Percentiles rank a stretch among this genome's conserved stretches.
phyloP scores from a whole-genome alignment of 495 filamentous ascomycete species.

The Podospora anserina region DNA sequence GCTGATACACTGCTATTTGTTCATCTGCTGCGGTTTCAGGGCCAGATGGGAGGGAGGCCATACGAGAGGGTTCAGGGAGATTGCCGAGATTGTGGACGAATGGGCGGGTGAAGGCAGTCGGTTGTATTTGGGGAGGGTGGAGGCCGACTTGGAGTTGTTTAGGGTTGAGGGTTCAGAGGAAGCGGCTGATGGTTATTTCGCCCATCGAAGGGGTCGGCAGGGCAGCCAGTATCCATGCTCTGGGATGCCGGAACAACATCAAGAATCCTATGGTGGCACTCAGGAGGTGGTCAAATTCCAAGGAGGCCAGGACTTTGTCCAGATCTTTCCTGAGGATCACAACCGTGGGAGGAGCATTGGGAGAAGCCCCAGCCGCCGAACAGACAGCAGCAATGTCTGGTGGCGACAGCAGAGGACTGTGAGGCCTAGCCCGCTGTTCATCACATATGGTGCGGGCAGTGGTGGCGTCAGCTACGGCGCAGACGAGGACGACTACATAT shows the following conservation, averaged over 20 bases:
- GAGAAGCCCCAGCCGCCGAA: neutral
- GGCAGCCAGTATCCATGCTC: conserved; percentile 26
- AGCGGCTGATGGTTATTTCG: neutral
- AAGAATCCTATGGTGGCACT: neutral
- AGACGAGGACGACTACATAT: neutral
- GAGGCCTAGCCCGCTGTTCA: neutral
- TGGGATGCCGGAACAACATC: conserved; percentile 23
- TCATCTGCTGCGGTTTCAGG: conserved; percentile 52
- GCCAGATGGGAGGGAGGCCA: conserved; percentile 50
- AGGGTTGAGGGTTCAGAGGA: conserved; percentile 16
- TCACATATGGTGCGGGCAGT: neutral
- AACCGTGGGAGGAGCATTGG: neutral
- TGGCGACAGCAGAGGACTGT: neutral
- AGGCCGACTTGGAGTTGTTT: conserved; percentile 52
- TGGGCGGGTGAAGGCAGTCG: conserved; percentile 49
- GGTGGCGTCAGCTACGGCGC: neutral
- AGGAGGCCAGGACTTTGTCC: neutral
- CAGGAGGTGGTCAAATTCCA: neutral
- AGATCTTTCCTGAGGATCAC: neutral
- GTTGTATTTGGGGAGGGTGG: conserved; percentile 49
- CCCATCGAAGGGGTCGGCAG: conserved; percentile 1
- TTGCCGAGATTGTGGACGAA: conserved; percentile 50
- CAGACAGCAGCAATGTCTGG: neutral
- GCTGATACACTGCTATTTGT: conserved; percentile 56
- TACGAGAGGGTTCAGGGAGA: conserved; percentile 49